These are phyloP conservation scores for Neurospora cerealis DNA, from an alignment of 495 filamentous ascomycete genomes.

Conservation along the genomic window DNA sequence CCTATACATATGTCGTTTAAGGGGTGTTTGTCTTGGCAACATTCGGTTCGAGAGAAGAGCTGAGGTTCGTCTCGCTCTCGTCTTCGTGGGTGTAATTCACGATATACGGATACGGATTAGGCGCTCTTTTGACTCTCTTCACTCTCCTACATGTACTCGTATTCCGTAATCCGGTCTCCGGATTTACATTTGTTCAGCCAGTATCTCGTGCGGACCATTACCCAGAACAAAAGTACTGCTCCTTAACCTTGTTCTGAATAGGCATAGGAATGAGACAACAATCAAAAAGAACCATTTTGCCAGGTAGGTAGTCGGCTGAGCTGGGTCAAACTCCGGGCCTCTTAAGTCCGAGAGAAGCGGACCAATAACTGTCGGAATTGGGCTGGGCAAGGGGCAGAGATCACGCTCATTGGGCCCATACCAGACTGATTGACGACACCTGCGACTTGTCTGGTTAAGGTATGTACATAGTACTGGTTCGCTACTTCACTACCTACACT, in stretches of 20 bases:
- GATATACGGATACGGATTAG: neutral
- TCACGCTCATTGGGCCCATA: neutral
- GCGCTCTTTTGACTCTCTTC: neutral
- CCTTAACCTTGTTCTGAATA: neutral
- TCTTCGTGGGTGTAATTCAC: neutral
- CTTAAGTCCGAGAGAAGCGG: neutral
- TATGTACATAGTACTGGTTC: neutral
- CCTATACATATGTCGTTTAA: neutral
- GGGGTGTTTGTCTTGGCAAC: neutral
- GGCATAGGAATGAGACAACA: neutral
- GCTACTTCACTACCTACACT: neutral
- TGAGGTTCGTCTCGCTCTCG: neutral
- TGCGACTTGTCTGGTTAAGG: neutral
- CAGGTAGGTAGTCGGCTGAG: neutral
- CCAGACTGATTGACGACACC: neutral
- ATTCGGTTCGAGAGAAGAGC: neutral
- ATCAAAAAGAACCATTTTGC: neutral
- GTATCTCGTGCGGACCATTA: neutral
- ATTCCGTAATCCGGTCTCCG: neutral
- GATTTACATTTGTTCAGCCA: neutral
- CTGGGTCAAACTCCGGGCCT: neutral
- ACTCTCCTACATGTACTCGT: neutral
- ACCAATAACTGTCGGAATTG: neutral
- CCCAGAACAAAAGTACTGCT: neutral
- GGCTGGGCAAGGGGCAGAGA: neutral